Evolutionary conservation across 441 rosid genomes (phyloP).

Genomic region (Gossypium lobatum): DNA sequence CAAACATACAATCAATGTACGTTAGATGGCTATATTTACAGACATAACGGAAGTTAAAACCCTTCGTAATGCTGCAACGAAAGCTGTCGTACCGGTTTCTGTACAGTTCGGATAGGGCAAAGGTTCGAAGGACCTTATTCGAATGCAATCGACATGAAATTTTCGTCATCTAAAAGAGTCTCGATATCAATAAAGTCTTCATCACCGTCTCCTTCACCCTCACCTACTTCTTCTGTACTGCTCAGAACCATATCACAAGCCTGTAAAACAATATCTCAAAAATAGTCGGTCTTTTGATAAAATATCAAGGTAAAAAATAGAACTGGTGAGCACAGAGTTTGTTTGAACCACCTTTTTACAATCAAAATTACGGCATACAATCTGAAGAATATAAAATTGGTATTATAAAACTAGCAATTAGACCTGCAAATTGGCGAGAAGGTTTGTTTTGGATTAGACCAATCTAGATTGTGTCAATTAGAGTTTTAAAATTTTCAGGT

Average conservation of each 20-base stretch:
- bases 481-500: too few relatives aligned
- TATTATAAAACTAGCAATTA: neutral
- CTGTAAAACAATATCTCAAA: constrained; percentile 18
- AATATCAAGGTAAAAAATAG: neutral
- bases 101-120: constrained; percentile 18
- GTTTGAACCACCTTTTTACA: neutral
- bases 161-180: constrained; percentile 58
- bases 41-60: constrained; percentile 23
- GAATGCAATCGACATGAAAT: constrained; percentile 54
- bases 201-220: constrained; percentile 21
- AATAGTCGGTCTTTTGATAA: neutral
- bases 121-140: constrained; percentile 23
- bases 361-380: neutral
- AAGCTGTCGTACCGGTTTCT: neutral
- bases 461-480: too few relatives aligned
- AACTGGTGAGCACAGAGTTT: neutral
- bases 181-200: constrained; percentile 48
- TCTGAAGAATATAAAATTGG: neutral
- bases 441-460: too few relatives aligned
- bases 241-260: constrained; percentile 23
- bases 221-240: constrained; percentile 30
- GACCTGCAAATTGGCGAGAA: too few relatives aligned
- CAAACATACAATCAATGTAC: neutral
- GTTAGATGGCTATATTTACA: constrained; percentile 31
- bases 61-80: constrained; percentile 10